Conservation (phyloP, 352 stramenopile species). For the Globisporangium cystogenes region DNA sequence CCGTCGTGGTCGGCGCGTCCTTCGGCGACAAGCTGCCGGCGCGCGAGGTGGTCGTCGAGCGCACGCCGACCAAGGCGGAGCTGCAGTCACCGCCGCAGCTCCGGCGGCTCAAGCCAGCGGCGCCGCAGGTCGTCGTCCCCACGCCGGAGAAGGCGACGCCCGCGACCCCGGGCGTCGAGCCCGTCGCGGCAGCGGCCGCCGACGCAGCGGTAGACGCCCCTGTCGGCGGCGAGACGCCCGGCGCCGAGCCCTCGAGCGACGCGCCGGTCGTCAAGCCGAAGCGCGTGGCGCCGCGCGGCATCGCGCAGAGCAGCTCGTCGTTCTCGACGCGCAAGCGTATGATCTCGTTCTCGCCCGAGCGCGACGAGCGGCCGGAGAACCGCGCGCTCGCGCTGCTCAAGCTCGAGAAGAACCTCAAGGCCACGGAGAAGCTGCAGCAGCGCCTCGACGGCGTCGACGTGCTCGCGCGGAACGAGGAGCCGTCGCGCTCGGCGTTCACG, state of each 20-base stretch:
- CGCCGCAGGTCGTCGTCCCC: constrained; percentile 19
- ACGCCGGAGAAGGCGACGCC: constrained; percentile 23
- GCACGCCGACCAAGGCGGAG: constrained; percentile 40
- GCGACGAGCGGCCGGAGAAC: constrained; percentile 48
- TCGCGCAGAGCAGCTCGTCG: constrained; percentile 69
- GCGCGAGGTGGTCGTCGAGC: constrained; percentile 22
- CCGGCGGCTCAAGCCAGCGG: constrained; percentile 9
- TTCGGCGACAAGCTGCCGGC: constrained; percentile 15
- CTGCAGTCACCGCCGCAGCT: constrained; percentile 16
- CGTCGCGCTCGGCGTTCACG: constrained; percentile 11
- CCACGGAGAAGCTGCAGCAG: constrained; percentile 60
- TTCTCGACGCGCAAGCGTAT: constrained; percentile 66
- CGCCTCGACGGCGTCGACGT: constrained; percentile 36
- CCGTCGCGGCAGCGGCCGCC: not conserved
- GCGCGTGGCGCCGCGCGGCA: constrained; percentile 30
- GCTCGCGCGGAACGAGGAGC: constrained; percentile 7
- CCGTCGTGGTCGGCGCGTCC: constrained; percentile 20
- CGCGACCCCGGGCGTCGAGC: constrained; percentile 8
- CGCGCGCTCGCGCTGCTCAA: constrained; percentile 43
- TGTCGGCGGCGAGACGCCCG: not conserved
- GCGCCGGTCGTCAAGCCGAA: constrained; percentile 7
- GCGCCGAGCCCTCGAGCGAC: constrained; percentile 2
- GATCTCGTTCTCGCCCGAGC: constrained; percentile 76
- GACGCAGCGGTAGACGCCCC: not conserved
- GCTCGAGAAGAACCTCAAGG: constrained; percentile 68